A percentile compares a stretch with the other conserved stretches of the same genome.
Evolutionary conservation across 208 protist genomes (phyloP).

Genomic region (Leishmania tarentolae): DNA sequence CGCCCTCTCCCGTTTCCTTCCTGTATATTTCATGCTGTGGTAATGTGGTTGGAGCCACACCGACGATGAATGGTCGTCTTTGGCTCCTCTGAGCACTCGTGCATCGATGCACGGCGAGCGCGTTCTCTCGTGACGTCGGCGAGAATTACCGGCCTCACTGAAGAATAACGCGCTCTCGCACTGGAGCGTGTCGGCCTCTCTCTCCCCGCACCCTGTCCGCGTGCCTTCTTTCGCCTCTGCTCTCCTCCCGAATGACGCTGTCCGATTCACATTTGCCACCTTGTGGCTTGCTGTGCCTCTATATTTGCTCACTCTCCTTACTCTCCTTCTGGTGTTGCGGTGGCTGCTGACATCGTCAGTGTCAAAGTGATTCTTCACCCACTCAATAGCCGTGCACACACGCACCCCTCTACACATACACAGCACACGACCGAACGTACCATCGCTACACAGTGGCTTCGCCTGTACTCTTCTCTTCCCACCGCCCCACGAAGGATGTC

Average conservation of each 20-base stretch:
- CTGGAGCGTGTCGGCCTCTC: not conserved
- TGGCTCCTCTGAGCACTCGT: not conserved
- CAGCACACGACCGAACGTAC: slow-evolving; percentile 11
- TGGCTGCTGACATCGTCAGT: not conserved
- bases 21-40: not conserved
- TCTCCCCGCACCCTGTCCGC: not conserved
- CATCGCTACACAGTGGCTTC: not conserved
- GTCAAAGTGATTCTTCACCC: not conserved
- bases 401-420: not conserved
- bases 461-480: not conserved
- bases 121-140: not conserved
- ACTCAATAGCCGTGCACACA: not conserved
- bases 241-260: not conserved
- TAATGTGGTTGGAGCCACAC: not conserved
- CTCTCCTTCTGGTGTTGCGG: not conserved
- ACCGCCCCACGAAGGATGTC: slow-evolving; percentile 43
- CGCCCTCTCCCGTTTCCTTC: not conserved
- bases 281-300: not conserved
- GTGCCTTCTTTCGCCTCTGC: not conserved
- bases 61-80: not conserved
- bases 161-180: not conserved
- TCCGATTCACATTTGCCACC: not conserved
- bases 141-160: not conserved
- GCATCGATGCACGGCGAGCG: no score
- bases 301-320: not conserved